Percentiles rank a stretch among this genome's conserved stretches.
These are phyloP conservation scores for Rhizopus arrhizus DNA, from an alignment of 371 early-diverging fungal species.

Conservation along the genomic window DNA sequence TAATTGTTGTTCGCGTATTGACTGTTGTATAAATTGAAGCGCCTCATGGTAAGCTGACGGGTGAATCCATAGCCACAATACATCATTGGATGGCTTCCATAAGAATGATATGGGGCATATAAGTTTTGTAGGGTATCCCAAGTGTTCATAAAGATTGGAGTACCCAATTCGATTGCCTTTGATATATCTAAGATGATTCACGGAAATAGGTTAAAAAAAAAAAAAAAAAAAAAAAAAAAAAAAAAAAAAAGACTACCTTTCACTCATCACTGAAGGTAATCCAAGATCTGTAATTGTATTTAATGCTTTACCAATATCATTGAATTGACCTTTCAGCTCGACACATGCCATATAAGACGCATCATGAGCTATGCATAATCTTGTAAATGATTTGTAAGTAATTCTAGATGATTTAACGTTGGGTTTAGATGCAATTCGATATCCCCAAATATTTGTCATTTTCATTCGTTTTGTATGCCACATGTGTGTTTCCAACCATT, in stretches of 20 bases:
- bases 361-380: slow-evolving; percentile 78
- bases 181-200: slow-evolving; percentile 44
- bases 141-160: slow-evolving; percentile 53
- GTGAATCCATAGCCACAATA: slow-evolving; percentile 72
- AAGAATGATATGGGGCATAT: slow-evolving; percentile 69
- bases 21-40: slow-evolving; percentile 7
- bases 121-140: slow-evolving; percentile 58
- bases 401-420: slow-evolving; percentile 83
- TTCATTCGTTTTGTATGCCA: slow-evolving; percentile 98
- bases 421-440: slow-evolving; percentile 75
- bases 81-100: slow-evolving; percentile 62
- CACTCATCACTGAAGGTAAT: slow-evolving; percentile 61
- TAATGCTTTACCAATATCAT: slow-evolving; percentile 54
- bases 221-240: background rate
- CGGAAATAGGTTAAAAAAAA: no score
- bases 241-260: slow-evolving; percentile 43
- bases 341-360: slow-evolving; percentile 78
- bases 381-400: slow-evolving; percentile 74
- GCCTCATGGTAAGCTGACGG: slow-evolving; percentile 59
- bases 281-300: slow-evolving; percentile 64
- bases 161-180: slow-evolving; percentile 65
- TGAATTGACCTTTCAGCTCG: slow-evolving; percentile 65
- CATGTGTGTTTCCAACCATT: slow-evolving; percentile 97
- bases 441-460: slow-evolving; percentile 91
- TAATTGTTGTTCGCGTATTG: slow-evolving; percentile 15